Conservation (phyloP, 176 grass and related monocot genomes). For the Leersia perrieri region DNA sequence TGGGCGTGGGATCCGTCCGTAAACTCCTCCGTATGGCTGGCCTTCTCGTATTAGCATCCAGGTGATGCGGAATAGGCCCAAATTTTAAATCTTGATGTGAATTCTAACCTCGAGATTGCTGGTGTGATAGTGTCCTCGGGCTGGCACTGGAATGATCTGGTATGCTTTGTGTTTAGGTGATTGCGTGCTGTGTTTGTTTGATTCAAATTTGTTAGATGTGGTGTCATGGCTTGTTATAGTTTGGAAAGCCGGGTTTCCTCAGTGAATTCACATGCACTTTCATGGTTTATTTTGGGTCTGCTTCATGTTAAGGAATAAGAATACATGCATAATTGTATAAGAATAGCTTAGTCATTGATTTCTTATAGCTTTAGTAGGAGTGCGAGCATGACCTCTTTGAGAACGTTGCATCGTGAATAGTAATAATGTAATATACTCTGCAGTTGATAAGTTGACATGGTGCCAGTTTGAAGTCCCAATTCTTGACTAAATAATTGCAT, state of each 20-base stretch:
- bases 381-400: background rate
- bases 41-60: background rate
- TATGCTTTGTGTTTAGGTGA: background rate
- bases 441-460: background rate
- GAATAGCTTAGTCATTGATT: no score
- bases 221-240: background rate
- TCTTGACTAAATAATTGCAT: background rate
- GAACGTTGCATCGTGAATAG: background rate
- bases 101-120: background rate
- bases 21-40: background rate
- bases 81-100: background rate
- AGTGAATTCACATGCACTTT: background rate
- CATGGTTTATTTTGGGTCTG: background rate
- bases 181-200: background rate
- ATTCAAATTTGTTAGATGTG: background rate
- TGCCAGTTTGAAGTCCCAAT: background rate
- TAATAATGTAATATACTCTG: background rate
- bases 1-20: background rate
- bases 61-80: background rate
- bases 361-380: background rate
- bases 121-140: background rate
- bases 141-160: background rate
- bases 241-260: background rate
- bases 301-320: background rate
- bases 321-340: background rate